Base-by-base conservation (phyloP, 1,139 yeast species). In the Meyerozyma carpophila region DNA sequence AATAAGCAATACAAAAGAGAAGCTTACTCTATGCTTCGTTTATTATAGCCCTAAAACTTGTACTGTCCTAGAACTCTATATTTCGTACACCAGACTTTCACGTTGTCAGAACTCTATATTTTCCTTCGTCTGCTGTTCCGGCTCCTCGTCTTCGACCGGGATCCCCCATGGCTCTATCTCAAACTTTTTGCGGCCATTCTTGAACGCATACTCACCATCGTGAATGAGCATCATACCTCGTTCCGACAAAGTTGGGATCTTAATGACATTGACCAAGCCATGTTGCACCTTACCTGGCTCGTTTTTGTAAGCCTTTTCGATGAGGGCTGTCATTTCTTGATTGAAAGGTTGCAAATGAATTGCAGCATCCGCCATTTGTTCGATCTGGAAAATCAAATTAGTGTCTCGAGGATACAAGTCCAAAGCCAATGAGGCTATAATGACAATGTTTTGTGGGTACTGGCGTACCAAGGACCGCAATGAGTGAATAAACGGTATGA, bases 151-250 rank as follows among this genome's bases (percentile, higher is more conserved):
- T 47, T 88, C 97, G 2, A 93, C 95, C 0, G 98, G 98, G 40
- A 93, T 93, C 21, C 95, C 88, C 95, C 96, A 91, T 56, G 82
- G 88, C 51, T 86, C 91, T 46, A 91, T 84, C 56, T 86, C 95
- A 59, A 93, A 89, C 56, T 77, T 81, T 63, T 82, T 81, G 49
- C 86, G 75, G 11, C 96, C 93, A 49, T 89, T 89, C 57, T 84
- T 82, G 65, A 91, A 93, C 3, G 96, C 91, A 62, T 78, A 84
- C 63, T 91, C 97, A 43, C 88, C 84, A 45, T 73, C 72, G 45
- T 82, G 79, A 1, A 81, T 76, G 53, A 80, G 79, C 96, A 90
- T 91, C 53, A 80, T 72, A 0, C 98, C 98, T 38, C 80, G 63
- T 39, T 84, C 93, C 40, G 90, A 81, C 37, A 88, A 64, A 2